Percentiles rank a stretch among this genome's conserved stretches.
Conservation (phyloP, 2,329 filamentous ascomycete genomes). For the Aspergillus tamarii region DNA sequence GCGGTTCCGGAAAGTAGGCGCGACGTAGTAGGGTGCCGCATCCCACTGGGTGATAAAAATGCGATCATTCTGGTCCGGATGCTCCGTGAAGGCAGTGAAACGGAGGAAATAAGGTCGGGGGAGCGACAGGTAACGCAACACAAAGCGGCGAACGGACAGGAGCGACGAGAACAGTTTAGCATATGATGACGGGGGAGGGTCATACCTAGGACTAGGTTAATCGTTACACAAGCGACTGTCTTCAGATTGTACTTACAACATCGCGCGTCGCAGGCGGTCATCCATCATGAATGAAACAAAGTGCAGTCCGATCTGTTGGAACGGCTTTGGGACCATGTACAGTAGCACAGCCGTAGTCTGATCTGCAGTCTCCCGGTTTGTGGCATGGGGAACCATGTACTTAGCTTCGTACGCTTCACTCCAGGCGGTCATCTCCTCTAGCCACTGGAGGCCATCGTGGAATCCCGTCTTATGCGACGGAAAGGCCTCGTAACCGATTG, state of each 20-base stretch:
- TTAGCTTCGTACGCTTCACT: constrained; percentile 60
- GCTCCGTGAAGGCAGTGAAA: constrained; percentile 45
- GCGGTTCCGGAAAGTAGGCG: constrained; percentile 62
- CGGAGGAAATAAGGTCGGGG: constrained; percentile 56
- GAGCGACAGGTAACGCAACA: constrained; percentile 61
- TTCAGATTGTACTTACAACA: constrained; percentile 55
- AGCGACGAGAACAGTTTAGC: constrained; percentile 48
- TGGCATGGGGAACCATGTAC: constrained; percentile 58
- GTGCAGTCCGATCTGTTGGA: constrained; percentile 54
- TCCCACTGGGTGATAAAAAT: constrained; percentile 58
- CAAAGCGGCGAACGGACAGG: constrained; percentile 57
- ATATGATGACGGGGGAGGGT: constrained; percentile 40
- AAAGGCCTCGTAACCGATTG: constrained; percentile 57
- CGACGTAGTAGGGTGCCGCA: constrained; percentile 67
- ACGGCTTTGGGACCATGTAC: constrained; percentile 54
- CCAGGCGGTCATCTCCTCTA: constrained; percentile 57
- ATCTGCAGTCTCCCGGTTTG: constrained; percentile 58
- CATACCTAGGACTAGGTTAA: constrained; percentile 35
- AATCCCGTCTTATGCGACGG: constrained; percentile 47
- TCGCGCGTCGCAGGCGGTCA: constrained; percentile 64
- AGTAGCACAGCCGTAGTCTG: constrained; percentile 65
- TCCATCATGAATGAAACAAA: constrained; percentile 65
- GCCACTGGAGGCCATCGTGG: constrained; percentile 56
- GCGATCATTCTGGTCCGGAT: constrained; percentile 58
- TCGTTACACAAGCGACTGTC: neutral